phyloP scores from a whole-genome alignment of 441 rosid species.

The Erodium chrysanthum region DNA sequence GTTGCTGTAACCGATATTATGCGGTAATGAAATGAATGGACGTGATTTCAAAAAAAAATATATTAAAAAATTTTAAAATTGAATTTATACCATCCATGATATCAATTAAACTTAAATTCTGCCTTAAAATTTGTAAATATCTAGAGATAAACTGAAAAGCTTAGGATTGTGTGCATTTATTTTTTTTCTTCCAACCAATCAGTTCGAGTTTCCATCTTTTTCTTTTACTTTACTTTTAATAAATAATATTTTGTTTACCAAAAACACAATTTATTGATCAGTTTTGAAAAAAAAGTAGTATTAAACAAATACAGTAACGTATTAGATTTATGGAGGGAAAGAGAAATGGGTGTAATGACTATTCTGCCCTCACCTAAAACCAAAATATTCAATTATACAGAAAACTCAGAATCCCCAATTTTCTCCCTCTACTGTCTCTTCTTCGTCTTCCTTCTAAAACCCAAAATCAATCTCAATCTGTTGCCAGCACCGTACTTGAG shows the following conservation, averaged over 20 bases:
- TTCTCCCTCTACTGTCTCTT: constrained; percentile 11
- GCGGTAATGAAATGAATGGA: too few relatives aligned
- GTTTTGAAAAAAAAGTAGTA: not conserved
- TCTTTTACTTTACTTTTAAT: not conserved
- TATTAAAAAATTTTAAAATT: too few relatives aligned
- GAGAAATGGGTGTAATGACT: constrained; percentile 25
- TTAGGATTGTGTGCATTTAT: too few relatives aligned
- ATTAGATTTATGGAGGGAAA: constrained; percentile 39
- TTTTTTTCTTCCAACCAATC: too few relatives aligned
- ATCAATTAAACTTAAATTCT: too few relatives aligned
- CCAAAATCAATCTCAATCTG: constrained; percentile 7
- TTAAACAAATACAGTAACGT: not conserved
- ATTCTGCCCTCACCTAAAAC: constrained; percentile 21
- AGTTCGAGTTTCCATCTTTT: too few relatives aligned
- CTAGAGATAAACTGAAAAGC: too few relatives aligned
- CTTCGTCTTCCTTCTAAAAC: constrained; percentile 2
- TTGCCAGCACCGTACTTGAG: constrained; percentile 21
- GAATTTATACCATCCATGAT: too few relatives aligned
- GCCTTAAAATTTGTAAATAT: too few relatives aligned
- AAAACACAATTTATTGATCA: not conserved
- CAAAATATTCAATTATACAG: not conserved
- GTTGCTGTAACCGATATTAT: too few relatives aligned
- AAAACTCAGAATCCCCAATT: constrained; percentile 16
- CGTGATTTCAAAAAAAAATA: too few relatives aligned
- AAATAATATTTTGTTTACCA: too few relatives aligned